Conservation (phyloP, 257 asterid genomes). For the Solanum verrucosum region DNA sequence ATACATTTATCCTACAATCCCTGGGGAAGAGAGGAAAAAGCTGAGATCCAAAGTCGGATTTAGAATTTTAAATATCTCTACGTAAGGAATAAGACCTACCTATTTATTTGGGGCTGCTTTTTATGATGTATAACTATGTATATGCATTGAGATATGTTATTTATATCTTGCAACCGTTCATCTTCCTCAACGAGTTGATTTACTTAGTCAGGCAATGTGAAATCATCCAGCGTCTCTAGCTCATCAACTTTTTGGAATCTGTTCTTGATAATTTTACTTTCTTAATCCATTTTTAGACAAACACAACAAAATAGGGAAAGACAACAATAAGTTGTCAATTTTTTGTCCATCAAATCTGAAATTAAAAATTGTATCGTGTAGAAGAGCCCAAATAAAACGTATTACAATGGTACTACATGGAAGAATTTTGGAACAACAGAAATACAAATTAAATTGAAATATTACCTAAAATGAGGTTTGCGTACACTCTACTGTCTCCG, state of each 20-base stretch:
- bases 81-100: background rate
- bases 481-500: no score
- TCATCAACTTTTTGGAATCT: background rate
- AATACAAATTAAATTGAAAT: background rate
- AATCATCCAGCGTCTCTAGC: background rate
- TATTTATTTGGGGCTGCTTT: background rate
- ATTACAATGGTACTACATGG: background rate
- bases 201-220: background rate
- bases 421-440: background rate
- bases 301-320: background rate
- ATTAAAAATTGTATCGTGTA: background rate
- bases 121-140: background rate
- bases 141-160: background rate
- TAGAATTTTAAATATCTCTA: background rate
- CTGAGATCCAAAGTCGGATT: background rate
- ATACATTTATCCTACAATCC: background rate
- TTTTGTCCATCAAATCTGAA: background rate
- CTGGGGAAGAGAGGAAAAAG: background rate
- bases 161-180: no score
- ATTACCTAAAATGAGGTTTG: background rate
- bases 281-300: background rate
- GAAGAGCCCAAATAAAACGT: background rate
- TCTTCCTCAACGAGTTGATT: background rate
- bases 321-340: background rate
- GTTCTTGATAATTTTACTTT: background rate